Base-by-base conservation (phyloP, 495 filamentous ascomycete species). In the Cladorrhinum samala region DNA sequence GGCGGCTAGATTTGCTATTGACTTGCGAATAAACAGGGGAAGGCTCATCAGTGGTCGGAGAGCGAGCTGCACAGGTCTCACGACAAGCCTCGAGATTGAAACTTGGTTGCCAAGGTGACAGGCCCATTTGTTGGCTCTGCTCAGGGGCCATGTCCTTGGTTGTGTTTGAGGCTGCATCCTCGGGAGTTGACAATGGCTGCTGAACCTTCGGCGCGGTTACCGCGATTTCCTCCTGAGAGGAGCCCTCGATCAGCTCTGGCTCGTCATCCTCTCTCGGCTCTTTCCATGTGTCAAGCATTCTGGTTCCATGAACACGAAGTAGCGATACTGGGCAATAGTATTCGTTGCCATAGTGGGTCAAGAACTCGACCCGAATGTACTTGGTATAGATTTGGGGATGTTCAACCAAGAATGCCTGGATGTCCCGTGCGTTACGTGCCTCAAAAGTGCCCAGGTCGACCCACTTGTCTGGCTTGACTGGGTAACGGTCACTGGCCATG, bases 361-460 rank as follows among this genome's bases (percentile, higher is more conserved):
- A 70, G 56, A 96, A 90, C 69, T 98, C 93, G 55, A 97, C 80
- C 30, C 88, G 80, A 21, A 98, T 64, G 68, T 97, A 98, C 52
- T 91, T 81, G 50, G 93, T 91, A 86, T 93, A 98, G 42, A 97
- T 96, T 49, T 90, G 82, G 36, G 93, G 91, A 61, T 96, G 91
- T 63, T 93, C 86, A 24, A 98, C 78, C 21, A 92, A 72, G 62
- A 98, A 98, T 1, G 93, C 87, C 68, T 98, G 93, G 20, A 98
- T 86, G 53, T 95, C 90, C 48, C 93, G 84, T 23, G 87, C 88
- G 68, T 96, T 97, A 36, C 87, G 79, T 0, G 91, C 93, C 62
- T 95, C 86, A 62, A 89, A 97, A 2, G 84, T 87, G 2, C 90
- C 93, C 30, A 97, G 67, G 37, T 89, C 83, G 54, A 86, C 88